Conservation (phyloP, 371 early-diverging fungal genomes). For the Basidiobolus meristosporus region DNA sequence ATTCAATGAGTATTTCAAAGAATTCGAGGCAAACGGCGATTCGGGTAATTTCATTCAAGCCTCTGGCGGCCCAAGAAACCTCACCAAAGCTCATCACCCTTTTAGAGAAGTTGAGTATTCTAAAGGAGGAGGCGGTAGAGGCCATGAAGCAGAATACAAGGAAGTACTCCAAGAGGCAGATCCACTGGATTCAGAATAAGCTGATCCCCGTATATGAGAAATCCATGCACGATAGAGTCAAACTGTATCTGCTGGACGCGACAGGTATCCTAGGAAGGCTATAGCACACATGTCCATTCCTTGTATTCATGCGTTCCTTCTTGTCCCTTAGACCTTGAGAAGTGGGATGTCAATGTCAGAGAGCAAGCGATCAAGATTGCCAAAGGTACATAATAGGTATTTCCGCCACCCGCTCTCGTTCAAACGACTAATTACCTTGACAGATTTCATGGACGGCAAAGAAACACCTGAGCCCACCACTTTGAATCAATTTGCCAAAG, state of each 20-base stretch:
- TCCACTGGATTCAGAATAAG: conserved; percentile 79
- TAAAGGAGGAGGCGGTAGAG: conserved; percentile 34
- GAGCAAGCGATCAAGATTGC: conserved; percentile 6
- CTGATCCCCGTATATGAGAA: conserved; percentile 22
- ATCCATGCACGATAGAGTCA: neutral
- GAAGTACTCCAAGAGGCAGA: conserved; percentile 75
- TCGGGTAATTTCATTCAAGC: neutral
- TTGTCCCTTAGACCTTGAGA: conserved; percentile 5
- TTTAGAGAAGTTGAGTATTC: conserved; percentile 13
- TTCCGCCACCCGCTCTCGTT: neutral
- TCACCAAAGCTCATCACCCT: neutral
- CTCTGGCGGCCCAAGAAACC: neutral
- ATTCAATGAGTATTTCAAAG: conserved; percentile 46
- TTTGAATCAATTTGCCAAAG: conserved; percentile 12
- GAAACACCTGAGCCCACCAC: conserved; percentile 18
- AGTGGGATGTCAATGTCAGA: conserved; percentile 7
- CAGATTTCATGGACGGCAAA: neutral
- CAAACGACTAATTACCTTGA: neutral
- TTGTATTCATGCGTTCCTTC: too few relatives aligned
- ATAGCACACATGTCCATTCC: neutral
- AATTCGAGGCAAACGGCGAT: conserved; percentile 11
- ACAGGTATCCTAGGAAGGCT: neutral
- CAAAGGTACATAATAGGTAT: neutral
- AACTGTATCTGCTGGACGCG: neutral
- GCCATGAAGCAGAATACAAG: conserved; percentile 73